A percentile compares a stretch with the other conserved stretches of the same genome.
phyloP scores from a whole-genome alignment of 2,329 filamentous ascomycete genomes.

The Pseudodiploospora longispora region DNA sequence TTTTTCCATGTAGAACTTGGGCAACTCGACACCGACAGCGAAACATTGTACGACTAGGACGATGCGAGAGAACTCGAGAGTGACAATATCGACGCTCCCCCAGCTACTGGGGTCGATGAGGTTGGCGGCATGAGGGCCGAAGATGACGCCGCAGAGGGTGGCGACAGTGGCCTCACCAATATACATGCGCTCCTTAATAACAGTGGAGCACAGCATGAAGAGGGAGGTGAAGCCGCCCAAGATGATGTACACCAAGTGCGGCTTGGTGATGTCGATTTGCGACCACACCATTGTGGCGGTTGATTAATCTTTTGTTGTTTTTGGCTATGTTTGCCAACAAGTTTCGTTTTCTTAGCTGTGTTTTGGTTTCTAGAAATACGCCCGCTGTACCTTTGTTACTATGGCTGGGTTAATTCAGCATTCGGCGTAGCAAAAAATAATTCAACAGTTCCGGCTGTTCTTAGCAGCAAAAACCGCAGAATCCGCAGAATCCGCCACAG shows the following conservation, averaged over 20 bases:
- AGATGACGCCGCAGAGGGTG: slow-evolving; percentile 79
- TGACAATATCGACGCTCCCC: slow-evolving; percentile 80
- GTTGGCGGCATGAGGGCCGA: slow-evolving; percentile 76
- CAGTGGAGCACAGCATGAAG: slow-evolving; percentile 96
- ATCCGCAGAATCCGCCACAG: too few species aligned
- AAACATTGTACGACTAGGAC: slow-evolving; percentile 91
- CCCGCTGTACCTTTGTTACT: too few species aligned
- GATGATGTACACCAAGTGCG: slow-evolving; percentile 97
- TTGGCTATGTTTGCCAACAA: background rate
- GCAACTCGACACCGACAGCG: slow-evolving; percentile 82
- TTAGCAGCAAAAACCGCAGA: too few species aligned
- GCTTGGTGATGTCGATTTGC: slow-evolving; percentile 78
- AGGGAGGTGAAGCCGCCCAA: slow-evolving; percentile 93
- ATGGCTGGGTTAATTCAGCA: too few species aligned
- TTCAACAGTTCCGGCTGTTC: too few species aligned
- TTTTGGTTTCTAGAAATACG: background rate
- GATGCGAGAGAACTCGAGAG: slow-evolving; percentile 81
- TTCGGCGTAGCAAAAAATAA: too few species aligned
- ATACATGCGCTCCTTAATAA: slow-evolving; percentile 97
- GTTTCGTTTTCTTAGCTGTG: slow-evolving; percentile 1
- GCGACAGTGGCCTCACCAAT: slow-evolving; percentile 97
- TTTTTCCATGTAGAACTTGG: slow-evolving; percentile 92
- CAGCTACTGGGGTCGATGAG: slow-evolving; percentile 69
- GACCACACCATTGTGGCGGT: slow-evolving; percentile 60
- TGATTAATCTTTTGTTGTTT: background rate